Percentiles rank a stretch among this genome's conserved stretches.
These are phyloP conservation scores for Lachnellula subtilissima DNA, from an alignment of 2,329 filamentous ascomycete species.

Conservation along the genomic window DNA sequence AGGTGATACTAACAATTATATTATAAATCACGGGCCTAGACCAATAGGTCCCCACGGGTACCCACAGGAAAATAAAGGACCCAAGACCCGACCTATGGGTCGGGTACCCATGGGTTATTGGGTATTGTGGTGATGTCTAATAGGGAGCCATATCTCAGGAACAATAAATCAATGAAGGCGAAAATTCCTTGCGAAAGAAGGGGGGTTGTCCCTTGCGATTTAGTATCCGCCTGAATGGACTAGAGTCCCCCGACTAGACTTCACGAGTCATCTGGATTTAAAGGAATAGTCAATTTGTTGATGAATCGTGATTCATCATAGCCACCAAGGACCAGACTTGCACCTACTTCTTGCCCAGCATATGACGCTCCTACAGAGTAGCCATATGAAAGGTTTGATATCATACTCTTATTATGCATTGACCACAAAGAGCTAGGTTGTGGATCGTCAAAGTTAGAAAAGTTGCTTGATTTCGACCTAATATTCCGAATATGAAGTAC, in stretches of 20 bases:
- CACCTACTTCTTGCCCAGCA: slow-evolving; percentile 28
- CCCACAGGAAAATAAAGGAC: too few species aligned
- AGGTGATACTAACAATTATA: too few species aligned
- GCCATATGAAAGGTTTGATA: slow-evolving; percentile 37
- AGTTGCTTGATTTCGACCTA: slow-evolving; percentile 38
- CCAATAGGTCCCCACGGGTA: too few species aligned
- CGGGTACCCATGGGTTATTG: too few species aligned
- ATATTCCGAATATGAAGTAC: slow-evolving; percentile 29
- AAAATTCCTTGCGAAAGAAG: slow-evolving; percentile 24
- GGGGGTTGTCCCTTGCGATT: not conserved
- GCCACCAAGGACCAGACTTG: slow-evolving; percentile 36
- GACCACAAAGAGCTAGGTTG: slow-evolving; percentile 34
- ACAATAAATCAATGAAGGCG: slow-evolving; percentile 29
- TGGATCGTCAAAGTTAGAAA: slow-evolving; percentile 32
- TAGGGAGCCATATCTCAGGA: slow-evolving; percentile 33
- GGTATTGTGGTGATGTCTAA: not conserved
- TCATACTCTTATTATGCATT: slow-evolving; percentile 32
- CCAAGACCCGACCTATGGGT: too few species aligned
- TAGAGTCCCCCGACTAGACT: slow-evolving; percentile 35
- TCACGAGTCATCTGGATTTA: slow-evolving; percentile 34
- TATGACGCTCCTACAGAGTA: slow-evolving; percentile 39
- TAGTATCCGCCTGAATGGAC: slow-evolving; percentile 28
- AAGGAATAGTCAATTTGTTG: slow-evolving; percentile 34
- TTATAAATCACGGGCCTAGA: too few species aligned
- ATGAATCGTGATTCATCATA: slow-evolving; percentile 37